A percentile compares a stretch with the other conserved stretches of the same genome.
Conservation (phyloP, 2,329 filamentous ascomycete genomes). For the Diaporthe vaccinii region DNA sequence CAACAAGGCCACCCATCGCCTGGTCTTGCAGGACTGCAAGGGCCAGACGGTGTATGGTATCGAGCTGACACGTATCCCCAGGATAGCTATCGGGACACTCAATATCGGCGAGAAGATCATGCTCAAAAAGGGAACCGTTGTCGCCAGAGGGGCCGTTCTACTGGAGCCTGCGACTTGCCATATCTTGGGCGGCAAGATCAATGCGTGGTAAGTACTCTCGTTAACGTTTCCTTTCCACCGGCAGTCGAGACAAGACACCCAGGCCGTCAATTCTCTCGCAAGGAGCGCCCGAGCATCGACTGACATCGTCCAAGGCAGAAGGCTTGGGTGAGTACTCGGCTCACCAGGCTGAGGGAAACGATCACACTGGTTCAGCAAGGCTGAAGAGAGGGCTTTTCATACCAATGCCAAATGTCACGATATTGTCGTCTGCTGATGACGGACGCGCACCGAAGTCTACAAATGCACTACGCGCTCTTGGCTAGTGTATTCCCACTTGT, state of each 20-base stretch:
- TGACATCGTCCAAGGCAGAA: conserved; percentile 65
- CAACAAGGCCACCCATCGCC: conserved; percentile 77
- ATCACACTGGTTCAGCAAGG: conserved; percentile 56
- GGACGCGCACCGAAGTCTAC: not conserved
- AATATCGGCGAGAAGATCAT: conserved; percentile 87
- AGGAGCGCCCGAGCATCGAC: not conserved
- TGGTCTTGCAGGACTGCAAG: conserved; percentile 84
- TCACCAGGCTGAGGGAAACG: conserved; percentile 75
- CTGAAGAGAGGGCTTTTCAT: not conserved
- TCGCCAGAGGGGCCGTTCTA: conserved; percentile 83
- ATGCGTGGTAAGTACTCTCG: conserved; percentile 65
- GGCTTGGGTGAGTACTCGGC: conserved; percentile 79
- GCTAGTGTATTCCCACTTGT: not conserved
- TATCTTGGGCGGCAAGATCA: conserved; percentile 90
- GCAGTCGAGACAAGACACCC: not conserved
- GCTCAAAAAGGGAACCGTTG: conserved; percentile 72
- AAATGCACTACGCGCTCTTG: not conserved
- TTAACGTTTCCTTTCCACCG: not conserved
- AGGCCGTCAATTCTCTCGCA: not conserved
- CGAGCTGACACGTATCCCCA: conserved; percentile 77
- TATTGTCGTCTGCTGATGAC: not conserved
- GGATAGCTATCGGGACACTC: conserved; percentile 74
- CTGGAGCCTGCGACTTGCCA: conserved; percentile 77
- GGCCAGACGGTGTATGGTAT: conserved; percentile 79
- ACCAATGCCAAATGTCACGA: not conserved